Evolutionary conservation across 371 early-diverging fungal genomes (phyloP).

Genomic region (Phascolomyces articulosus): DNA sequence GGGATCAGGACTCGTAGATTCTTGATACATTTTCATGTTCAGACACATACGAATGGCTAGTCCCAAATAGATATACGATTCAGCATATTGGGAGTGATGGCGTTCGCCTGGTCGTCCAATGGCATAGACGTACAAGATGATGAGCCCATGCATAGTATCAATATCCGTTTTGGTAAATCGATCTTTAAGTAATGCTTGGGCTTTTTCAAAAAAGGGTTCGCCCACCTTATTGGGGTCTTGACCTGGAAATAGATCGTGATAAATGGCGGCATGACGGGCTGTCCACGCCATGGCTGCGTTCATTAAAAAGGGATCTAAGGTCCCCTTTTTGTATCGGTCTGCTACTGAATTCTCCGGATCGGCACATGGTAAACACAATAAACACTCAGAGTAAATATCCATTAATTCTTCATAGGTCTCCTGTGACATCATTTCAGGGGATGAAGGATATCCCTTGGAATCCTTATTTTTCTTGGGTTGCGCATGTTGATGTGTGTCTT

Average conservation of each 20-base stretch:
- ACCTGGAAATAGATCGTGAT: conserved; percentile 46
- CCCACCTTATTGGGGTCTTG: conserved; percentile 51
- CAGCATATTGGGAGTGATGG: conserved; percentile 30
- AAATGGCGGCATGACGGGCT: conserved; percentile 49
- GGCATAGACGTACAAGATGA: conserved; percentile 53
- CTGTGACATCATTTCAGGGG: conserved; percentile 5
- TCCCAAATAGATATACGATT: conserved; percentile 51
- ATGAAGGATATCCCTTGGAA: too few relatives aligned
- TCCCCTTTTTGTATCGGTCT: conserved; percentile 8
- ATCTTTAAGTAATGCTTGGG: conserved; percentile 36
- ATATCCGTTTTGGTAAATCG: conserved; percentile 33
- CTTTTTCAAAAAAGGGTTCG: conserved; percentile 38
- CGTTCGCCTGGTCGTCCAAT: conserved; percentile 34
- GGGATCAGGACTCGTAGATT: conserved; percentile 12
- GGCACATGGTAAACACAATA: conserved; percentile 25
- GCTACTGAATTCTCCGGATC: conserved; percentile 20
- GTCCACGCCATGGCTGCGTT: conserved; percentile 51
- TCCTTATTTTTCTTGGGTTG: too few relatives aligned
- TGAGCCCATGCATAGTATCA: conserved; percentile 45
- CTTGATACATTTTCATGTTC: conserved; percentile 33
- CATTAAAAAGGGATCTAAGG: conserved; percentile 30
- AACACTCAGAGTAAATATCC: conserved; percentile 27
- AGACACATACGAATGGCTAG: conserved; percentile 53
- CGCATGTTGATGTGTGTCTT: background rate
- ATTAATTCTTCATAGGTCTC: conserved; percentile 18